These are phyloP conservation scores for Wickerhamomyces hampshirensis DNA, from an alignment of 805 yeast genomes.

Conservation along the genomic window DNA sequence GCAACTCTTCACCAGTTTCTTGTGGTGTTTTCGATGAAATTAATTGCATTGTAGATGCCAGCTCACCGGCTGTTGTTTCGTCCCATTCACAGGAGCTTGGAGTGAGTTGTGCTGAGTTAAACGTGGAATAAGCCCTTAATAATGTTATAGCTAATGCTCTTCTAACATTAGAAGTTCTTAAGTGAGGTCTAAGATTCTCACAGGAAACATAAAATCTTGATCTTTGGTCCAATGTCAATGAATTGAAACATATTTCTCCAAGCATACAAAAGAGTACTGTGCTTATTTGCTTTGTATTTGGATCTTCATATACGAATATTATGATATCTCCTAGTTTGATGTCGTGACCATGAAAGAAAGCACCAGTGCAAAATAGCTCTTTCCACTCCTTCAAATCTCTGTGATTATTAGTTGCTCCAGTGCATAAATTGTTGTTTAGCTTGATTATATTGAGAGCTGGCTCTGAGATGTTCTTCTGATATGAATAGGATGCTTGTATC, in stretches of 20 bases:
- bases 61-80: slow-evolving; percentile 78
- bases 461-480: slow-evolving; percentile 8
- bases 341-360: slow-evolving; percentile 50
- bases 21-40: slow-evolving; percentile 48
- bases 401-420: slow-evolving; percentile 13
- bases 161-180: slow-evolving; percentile 55
- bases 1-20: slow-evolving; percentile 51
- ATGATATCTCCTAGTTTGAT: slow-evolving; percentile 37
- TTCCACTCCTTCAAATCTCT: slow-evolving; percentile 34
- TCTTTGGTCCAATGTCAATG: slow-evolving; percentile 49
- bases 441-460: slow-evolving; percentile 21
- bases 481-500: slow-evolving; percentile 1
- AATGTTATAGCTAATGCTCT: slow-evolving; percentile 72
- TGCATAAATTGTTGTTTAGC: slow-evolving; percentile 16
- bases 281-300: slow-evolving; percentile 40
- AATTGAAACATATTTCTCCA: slow-evolving; percentile 58
- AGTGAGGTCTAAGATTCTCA: slow-evolving; percentile 51
- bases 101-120: slow-evolving; percentile 30
- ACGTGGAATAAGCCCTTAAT: slow-evolving; percentile 58
- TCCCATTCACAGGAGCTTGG: slow-evolving; percentile 45
- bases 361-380: slow-evolving; percentile 41
- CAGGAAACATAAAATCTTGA: slow-evolving; percentile 81
- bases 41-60: slow-evolving; percentile 62
- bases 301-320: slow-evolving; percentile 47
- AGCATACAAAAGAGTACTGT: slow-evolving; percentile 55